Percentiles rank a stretch among this genome's conserved stretches.
These are phyloP conservation scores for Phoma sp. DNA, from an alignment of 2,329 filamentous ascomycete genomes.

Conservation along the genomic window DNA sequence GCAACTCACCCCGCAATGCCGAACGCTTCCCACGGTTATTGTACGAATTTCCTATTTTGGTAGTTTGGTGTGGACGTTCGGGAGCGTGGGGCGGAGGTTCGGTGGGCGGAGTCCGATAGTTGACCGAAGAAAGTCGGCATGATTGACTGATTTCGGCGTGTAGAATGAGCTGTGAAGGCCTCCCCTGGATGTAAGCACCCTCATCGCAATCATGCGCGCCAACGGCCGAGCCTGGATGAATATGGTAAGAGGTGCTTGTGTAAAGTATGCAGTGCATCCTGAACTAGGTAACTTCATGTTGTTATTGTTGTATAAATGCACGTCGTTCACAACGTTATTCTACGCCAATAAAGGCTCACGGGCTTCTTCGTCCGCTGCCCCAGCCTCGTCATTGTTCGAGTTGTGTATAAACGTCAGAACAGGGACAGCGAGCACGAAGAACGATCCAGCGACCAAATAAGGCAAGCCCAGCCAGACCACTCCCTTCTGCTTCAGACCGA, in stretches of 20 bases:
- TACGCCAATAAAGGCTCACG: constrained; percentile 2
- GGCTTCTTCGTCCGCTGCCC: not conserved
- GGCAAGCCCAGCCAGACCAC: constrained; percentile 18
- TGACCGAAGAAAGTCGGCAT: constrained; percentile 6
- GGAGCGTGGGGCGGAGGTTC: constrained; percentile 9
- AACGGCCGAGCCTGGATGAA: no score
- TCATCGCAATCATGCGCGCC: not conserved
- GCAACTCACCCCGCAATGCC: constrained; percentile 19
- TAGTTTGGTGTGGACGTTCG: constrained; percentile 1
- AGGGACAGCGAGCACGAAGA: constrained; percentile 15
- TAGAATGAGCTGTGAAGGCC: not conserved
- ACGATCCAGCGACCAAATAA: constrained; percentile 15
- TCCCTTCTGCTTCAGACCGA: constrained; percentile 4
- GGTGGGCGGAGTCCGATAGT: constrained; percentile 6
- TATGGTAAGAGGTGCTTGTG: no score
- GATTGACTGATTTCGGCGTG: not conserved
- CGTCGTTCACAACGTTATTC: not conserved
- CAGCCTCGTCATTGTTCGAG: not conserved
- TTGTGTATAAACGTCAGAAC: not conserved
- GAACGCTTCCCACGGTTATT: constrained; percentile 13
- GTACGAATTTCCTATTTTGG: constrained; percentile 5
- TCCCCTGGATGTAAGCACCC: not conserved
- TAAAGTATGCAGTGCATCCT: no score
- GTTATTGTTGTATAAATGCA: no score
- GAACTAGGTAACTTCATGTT: no score